phyloP scores from a whole-genome alignment of 345 rosid species.

The Acer campestre region DNA sequence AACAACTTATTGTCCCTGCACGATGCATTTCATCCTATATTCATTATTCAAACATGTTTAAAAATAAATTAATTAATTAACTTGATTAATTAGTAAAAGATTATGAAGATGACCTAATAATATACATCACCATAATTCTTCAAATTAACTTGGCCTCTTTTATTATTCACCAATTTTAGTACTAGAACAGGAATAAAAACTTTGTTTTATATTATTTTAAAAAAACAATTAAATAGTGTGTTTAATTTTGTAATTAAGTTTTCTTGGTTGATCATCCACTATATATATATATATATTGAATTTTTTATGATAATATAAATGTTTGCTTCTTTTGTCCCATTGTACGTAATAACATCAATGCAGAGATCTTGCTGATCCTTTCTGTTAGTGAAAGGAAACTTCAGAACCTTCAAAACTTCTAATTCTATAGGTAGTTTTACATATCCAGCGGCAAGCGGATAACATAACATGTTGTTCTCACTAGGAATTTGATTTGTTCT shows the following conservation, averaged over 20 bases:
- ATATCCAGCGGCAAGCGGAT: slow-evolving; percentile 40
- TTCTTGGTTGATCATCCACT: background rate
- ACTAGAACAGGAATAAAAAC: background rate
- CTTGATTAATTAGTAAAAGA: too few relatives aligned
- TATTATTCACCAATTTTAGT: background rate
- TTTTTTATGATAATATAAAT: too few relatives aligned
- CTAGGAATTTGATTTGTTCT: slow-evolving; percentile 1
- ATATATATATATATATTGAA: too few relatives aligned
- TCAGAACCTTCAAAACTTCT: too few relatives aligned
- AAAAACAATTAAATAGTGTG: background rate
- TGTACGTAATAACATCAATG: too few relatives aligned
- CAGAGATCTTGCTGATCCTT: too few relatives aligned
- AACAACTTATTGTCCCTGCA: background rate
- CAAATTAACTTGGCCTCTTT: background rate
- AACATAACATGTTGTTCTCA: slow-evolving; percentile 18
- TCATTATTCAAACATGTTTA: too few relatives aligned
- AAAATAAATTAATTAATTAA: too few relatives aligned
- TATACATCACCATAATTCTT: background rate
- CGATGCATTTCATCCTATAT: background rate
- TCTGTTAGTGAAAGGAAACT: too few relatives aligned
- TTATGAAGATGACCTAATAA: too few relatives aligned
- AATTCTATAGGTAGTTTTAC: slow-evolving; percentile 29
- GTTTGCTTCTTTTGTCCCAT: too few relatives aligned
- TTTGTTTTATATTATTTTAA: background rate
- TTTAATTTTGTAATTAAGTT: background rate